Evolutionary conservation across 805 yeast genomes (phyloP), one percentile per base, ranked within the genome.

Genomic region (Pichia thaimueangensis): DNA sequence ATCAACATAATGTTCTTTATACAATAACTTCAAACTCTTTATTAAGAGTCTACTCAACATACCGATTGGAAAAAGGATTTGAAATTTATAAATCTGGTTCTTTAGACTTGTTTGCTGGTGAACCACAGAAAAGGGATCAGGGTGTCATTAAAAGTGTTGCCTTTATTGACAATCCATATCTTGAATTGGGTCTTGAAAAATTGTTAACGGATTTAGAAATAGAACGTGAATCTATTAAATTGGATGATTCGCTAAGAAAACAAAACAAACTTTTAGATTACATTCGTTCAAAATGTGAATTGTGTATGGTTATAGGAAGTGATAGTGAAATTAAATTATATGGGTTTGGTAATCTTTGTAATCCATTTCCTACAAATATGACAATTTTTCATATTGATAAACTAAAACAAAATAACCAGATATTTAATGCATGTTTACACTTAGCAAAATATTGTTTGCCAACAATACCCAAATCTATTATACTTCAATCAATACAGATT

Each of bases 41-140:
- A 10, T 54, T 89, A 34, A 67, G 87, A 23, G 71, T 83, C 0
- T 87, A 89, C 86, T 73, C 83, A 0, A 73, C 82, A 16, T 77
- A 72, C 57, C 83, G 79, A 47, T 62, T 70, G 41, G 80, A 74
- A 30, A 73, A 72, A n/a, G 78, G 74, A 30, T 74, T 71, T 42
- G 72, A 71, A 35, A 69, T 80, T 17, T 78, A 70, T 47, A 64
- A 68, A 35, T 79, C 86, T 78, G 82, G 81, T 1, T 62, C 71
- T 4, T 47, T 67, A 29, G 66, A 68, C 45, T 50, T 67, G n/a
- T 49, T 49, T 34, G 55, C 55, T 11, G 53, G 46, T 1, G 33
- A 34, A 2, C 37, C 48, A 5, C 15, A 22, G 1, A 39, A 48
- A n/a, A 41, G 35, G 39, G 40, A 35, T 25, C 41, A 41, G 30